Evolutionary conservation across 2,329 filamentous ascomycete species (phyloP).

Genomic region (Aspergillus felis): DNA sequence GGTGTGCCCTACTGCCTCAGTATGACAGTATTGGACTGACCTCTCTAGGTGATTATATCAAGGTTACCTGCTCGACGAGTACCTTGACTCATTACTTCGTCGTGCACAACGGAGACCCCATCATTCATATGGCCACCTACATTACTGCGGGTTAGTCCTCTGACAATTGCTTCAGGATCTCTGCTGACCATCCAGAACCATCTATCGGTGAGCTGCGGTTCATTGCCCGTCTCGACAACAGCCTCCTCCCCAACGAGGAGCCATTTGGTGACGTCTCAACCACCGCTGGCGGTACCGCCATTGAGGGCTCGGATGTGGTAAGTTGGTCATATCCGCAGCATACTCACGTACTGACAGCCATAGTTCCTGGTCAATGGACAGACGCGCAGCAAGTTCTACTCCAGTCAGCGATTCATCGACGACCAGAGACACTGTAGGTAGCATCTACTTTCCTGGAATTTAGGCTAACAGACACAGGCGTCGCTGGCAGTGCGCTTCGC

Average conservation of each 20-base stretch:
- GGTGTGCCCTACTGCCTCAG: conserved; percentile 13
- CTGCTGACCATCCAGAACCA: conserved; percentile 39
- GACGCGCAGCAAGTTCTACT: conserved; percentile 68
- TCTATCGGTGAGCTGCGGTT: conserved; percentile 59
- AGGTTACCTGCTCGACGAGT: conserved; percentile 57
- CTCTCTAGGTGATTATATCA: conserved; percentile 48
- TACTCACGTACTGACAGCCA: background rate
- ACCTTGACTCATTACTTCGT: conserved; percentile 65
- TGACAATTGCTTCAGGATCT: conserved; percentile 2
- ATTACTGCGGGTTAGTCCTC: conserved; percentile 45
- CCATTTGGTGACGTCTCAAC: conserved; percentile 55
- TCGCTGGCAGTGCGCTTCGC: conserved; percentile 43
- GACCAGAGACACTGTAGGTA: conserved; percentile 56
- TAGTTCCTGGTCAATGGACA: conserved; percentile 56
- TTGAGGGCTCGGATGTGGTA: conserved; percentile 57
- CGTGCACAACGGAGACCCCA: conserved; percentile 56
- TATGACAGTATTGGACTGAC: background rate
- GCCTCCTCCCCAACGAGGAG: conserved; percentile 49
- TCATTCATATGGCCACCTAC: conserved; percentile 60
- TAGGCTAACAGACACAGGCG: conserved; percentile 18
- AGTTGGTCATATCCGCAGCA: background rate
- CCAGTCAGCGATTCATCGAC: conserved; percentile 66
- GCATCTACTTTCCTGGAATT: too few species aligned
- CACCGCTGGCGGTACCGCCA: conserved; percentile 49
- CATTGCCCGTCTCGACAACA: conserved; percentile 57